Evolutionary conservation across 2,329 filamentous ascomycete genomes (phyloP), one percentile per base, ranked within the genome.

Genomic region (Ascochyta rabiei): DNA sequence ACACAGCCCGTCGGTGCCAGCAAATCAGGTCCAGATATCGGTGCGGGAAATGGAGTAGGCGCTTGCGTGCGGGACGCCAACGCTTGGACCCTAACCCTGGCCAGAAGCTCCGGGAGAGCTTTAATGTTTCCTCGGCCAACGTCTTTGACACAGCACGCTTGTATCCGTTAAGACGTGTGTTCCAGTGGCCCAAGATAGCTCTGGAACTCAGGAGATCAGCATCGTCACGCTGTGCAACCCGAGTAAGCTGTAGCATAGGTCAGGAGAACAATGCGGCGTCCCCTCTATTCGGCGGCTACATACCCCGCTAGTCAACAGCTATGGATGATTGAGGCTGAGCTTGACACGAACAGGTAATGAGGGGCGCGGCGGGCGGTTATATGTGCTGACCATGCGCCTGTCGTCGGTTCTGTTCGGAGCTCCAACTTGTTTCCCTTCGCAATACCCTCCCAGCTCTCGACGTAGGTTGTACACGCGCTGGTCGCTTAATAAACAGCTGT

Each of bases 291-390:
- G 53, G 48, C 53, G 52, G 46, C 41, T 55, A 60, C 46, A 58
- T 60, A 65, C 68, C 66, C 68, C 70, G 60, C 70, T 66, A 68
- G 56, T 58, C 62, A 66, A 60, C 66, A 66, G 61, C 66, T 68
- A 50, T 55, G 55, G 54, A 44, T 50, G 53, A 60, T 55, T 61
- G 68, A 71, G 67, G 70, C 69, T 72, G 70, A 71, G 70, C 68
- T 67, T 62, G 57, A 60, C 56, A 59, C 56, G 45, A 56, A 50
- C 41, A 37, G 46, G 52, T 47, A 55, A 47, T 46, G 52, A 56
- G 49, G 47, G 38, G 41, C 59, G 44, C 48, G 48, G 58, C 57
- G 59, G 56, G 62, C 60, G 58, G 62, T 62, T 65, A 64, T 67
- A 62, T 60, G 56, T 61, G 64, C 65, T 69, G 62, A 64, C 51